Evolutionary conservation across 768 basidiomycete species (phyloP), one percentile per base, ranked within the genome.

Genomic region (Porphyrellus cyaneotinctus): DNA sequence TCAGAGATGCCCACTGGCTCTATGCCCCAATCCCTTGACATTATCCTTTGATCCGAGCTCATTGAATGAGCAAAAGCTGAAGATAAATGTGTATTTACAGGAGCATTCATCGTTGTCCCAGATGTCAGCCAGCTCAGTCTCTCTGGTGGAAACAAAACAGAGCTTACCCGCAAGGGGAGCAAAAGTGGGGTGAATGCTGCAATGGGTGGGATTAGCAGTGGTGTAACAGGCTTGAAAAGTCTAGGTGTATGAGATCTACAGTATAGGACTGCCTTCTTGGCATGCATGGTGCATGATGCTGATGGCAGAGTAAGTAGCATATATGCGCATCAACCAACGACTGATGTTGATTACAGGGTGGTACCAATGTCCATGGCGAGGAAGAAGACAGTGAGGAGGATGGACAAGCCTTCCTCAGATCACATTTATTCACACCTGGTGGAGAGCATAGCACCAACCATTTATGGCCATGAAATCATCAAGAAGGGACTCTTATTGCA

Each of bases 51-150:
- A 28, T 86, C 87, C 4, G 97, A 98, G 64, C 82, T 98, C 59
- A 97, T 99, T 33, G 97, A 99, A 69, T 84, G 92, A n/a, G 95
- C 95, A 13, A 99, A 99, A 68, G 97, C 97, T 2, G 97, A 95
- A 61, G 97, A 99, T 71, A 97, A 97, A 70, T 97, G 93, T 67
- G 88, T 95, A 45, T 98, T 99, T 68, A 97, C 92, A 6, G 97
- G 97, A 18, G 90, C 92, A 0, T 98, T 99, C 72, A 95, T 98
- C 62, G 95, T 98, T 47, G 95, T 99, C 1, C 97, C 97, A 5
- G 97, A 99, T 72, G 95, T 98, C 45, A 89, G 93, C 57, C 95
- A 97, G 68, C 81, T 99, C 18, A 93, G 95, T 3, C 71, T 98
- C 15, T 95, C 95, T 1, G 97, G 97, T 15, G 95, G 97, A 24